phyloP scores from a whole-genome alignment of 371 early-diverging fungal species.

The Mucor circinelloides region DNA sequence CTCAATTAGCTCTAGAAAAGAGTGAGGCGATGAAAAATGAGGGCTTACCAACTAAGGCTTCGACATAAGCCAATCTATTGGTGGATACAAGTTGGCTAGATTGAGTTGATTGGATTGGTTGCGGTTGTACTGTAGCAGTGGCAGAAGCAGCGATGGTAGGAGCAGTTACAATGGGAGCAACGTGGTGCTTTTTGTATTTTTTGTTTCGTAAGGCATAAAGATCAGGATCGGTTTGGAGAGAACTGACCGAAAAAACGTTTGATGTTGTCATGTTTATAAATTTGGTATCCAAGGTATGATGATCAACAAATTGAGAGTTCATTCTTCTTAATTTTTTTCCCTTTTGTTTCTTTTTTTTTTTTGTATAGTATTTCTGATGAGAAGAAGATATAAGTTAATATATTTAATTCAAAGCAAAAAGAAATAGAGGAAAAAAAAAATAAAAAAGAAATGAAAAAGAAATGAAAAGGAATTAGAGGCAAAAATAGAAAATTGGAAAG shows the following conservation, averaged over 20 bases:
- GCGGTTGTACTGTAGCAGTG: neutral
- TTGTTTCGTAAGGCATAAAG: conserved; percentile 37
- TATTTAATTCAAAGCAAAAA: neutral
- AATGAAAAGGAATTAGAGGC: neutral
- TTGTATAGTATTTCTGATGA: neutral
- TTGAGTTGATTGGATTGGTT: neutral
- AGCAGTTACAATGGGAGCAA: neutral
- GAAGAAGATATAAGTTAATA: neutral
- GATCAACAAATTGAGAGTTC: neutral
- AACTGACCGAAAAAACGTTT: conserved; percentile 4
- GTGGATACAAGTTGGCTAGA: conserved; percentile 18
- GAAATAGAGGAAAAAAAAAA: neutral
- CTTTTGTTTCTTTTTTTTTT: neutral
- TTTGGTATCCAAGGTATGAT: neutral
- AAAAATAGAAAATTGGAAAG: conserved; percentile 5
- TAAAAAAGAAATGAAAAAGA: conserved; percentile 10
- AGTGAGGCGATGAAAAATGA: neutral
- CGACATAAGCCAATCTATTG: conserved; percentile 49
- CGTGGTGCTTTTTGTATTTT: conserved; percentile 14
- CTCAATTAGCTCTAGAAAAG: neutral
- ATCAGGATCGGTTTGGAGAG: conserved; percentile 40
- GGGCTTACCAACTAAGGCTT: conserved; percentile 54
- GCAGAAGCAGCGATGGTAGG: neutral
- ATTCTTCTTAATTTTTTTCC: neutral
- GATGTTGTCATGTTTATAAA: neutral